Base-by-base conservation (phyloP, 345 rosid genomes). In the Hibiscus syriacus region DNA sequence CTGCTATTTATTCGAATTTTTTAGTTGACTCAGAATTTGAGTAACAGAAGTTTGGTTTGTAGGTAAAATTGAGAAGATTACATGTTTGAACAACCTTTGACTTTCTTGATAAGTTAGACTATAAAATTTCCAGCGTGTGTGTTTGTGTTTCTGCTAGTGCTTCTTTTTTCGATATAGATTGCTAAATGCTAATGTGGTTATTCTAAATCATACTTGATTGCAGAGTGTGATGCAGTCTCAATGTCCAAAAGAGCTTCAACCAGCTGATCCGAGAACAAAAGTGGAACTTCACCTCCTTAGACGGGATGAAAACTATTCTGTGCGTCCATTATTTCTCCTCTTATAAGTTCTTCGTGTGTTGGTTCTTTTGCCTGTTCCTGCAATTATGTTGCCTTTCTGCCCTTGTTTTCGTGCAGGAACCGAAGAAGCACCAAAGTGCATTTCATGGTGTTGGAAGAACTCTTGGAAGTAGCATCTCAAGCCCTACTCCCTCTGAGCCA, bases 211-310 rank as follows among this genome's bases (percentile, higher is more conserved):
- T 41, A n/a, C 63, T 34, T 62, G 59, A 67, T 50, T 69, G 83
- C 81, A 94, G 97, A 91, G 97, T 82, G 87, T 89, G 66, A 77
- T 69, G 73, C 84, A 66, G 22, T 87, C 93, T 16, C 84, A 82
- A 80, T 91, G 96, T 63, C 99, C 99, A 0, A 72, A 60, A 73
- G 99, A 94, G 81, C 97, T 94, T 57, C 77, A 81, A 68, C 93
- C 90, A 16, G 76, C 76, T 25, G 88, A 89, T 73, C 70, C 81
- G 75, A 84, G 83, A 70, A 77, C 88, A 30, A 67, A 74, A 69
- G 96, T 89, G 75, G 89, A 89, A 74, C 83, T 91, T 19, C 80
- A 85, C 71, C 92, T 94, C 1, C 77, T 81, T 72, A 86, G 83
- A 77, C 86, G 86, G 49, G 96, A 86, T 14, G 97, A 91, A 64